Conservation (phyloP, 2,329 filamentous ascomycete species). For the Monosporascus ibericus region DNA sequence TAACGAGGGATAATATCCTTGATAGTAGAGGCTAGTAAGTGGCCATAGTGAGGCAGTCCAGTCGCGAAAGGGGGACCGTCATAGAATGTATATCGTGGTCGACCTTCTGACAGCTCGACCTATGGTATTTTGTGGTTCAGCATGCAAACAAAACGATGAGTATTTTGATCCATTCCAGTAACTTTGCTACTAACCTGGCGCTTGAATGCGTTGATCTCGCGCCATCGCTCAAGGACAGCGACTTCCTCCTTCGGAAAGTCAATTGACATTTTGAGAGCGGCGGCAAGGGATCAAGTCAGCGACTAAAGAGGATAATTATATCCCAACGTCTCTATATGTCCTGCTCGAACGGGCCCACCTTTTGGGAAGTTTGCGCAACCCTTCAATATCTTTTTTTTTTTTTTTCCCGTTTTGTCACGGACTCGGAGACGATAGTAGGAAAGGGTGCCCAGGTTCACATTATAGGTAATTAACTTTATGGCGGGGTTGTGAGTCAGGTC, state of each 20-base stretch:
- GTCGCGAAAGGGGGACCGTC: conserved; percentile 79
- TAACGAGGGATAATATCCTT: conserved; percentile 96
- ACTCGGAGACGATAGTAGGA: no score
- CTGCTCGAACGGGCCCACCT: background rate
- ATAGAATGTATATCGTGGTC: conserved; percentile 89
- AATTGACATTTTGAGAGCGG: conserved; percentile 61
- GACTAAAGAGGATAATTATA: no score
- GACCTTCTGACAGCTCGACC: conserved; percentile 74
- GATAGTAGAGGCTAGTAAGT: conserved; percentile 86
- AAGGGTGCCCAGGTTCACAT: no score
- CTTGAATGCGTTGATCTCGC: conserved; percentile 85
- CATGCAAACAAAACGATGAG: background rate
- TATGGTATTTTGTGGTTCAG: conserved; percentile 22
- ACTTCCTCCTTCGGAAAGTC: conserved; percentile 92
- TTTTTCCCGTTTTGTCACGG: no score
- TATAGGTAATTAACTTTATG: conserved; percentile 7
- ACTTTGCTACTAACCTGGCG: conserved; percentile 53
- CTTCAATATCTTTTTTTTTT: background rate
- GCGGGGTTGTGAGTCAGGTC: conserved; percentile 13
- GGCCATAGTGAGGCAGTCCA: conserved; percentile 60
- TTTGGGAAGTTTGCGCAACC: background rate
- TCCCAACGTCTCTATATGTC: background rate
- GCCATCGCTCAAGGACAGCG: conserved; percentile 77
- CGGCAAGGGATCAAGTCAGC: background rate
- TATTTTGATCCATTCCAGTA: background rate